Evolutionary conservation across 176 grass and related monocot species (phyloP).

Genomic region (Oryza brachyantha): DNA sequence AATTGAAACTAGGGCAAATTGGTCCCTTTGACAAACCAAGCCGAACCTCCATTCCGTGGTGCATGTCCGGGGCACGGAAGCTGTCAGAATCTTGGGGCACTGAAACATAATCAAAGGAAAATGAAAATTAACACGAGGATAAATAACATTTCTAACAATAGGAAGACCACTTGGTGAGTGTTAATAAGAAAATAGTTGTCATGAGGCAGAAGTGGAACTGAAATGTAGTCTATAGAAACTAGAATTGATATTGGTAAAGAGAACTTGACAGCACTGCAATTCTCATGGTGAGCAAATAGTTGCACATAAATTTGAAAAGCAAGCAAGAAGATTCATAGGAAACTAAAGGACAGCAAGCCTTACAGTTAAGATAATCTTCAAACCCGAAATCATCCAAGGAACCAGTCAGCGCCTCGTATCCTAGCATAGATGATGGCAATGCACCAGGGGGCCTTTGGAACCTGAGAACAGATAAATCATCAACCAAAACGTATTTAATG

Average conservation of each 20-base stretch:
- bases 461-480: slow-evolving; percentile 26
- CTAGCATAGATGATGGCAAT: slow-evolving; percentile 71
- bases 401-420: slow-evolving; percentile 63
- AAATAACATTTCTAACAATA: background rate
- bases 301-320: background rate
- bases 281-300: background rate
- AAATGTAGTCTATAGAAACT: background rate
- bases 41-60: slow-evolving; percentile 73
- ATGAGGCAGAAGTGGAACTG: background rate
- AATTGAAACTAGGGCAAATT: slow-evolving; percentile 45
- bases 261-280: background rate
- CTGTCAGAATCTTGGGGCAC: slow-evolving; percentile 73
- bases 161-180: background rate
- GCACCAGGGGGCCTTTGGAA: slow-evolving; percentile 75
- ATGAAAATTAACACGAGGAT: background rate
- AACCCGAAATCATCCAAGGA: slow-evolving; percentile 70
- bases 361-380: slow-evolving; percentile 89
- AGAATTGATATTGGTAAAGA: background rate
- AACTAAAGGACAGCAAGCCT: background rate
- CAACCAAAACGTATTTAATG: background rate
- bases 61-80: slow-evolving; percentile 55
- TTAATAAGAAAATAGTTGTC: background rate
- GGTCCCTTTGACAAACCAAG: slow-evolving; percentile 71
- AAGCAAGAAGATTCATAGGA: background rate
- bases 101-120: slow-evolving; percentile 7